Evolutionary conservation across 805 yeast genomes (phyloP).

Genomic region (Kluyveromyces siamensis): DNA sequence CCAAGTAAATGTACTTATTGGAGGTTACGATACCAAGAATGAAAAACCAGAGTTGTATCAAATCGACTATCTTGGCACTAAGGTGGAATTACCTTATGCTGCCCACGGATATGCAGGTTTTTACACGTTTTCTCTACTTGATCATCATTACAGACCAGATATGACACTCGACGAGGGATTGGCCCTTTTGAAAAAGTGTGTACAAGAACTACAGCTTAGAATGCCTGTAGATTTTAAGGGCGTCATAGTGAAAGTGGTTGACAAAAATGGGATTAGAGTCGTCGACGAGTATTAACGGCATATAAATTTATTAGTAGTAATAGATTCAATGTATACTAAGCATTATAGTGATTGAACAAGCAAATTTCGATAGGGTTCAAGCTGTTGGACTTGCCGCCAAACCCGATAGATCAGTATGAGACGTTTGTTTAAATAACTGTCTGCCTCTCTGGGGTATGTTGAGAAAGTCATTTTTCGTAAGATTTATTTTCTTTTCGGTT

Average conservation of each 20-base stretch:
- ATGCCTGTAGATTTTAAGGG: conserved; percentile 85
- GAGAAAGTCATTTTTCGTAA: no score
- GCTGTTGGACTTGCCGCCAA: neutral
- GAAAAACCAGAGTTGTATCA: conserved; percentile 64
- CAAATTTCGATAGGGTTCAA: neutral
- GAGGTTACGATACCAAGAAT: conserved; percentile 61
- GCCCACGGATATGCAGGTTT: conserved; percentile 99
- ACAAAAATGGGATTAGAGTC: conserved; percentile 47
- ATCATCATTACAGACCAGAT: conserved; percentile 77
- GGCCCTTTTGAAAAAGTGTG: conserved; percentile 59
- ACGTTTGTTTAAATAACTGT: no score
- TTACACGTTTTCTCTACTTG: conserved; percentile 81
- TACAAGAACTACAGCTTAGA: conserved; percentile 71
- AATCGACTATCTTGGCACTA: conserved; percentile 92
- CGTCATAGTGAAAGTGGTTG: conserved; percentile 56
- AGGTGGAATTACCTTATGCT: conserved; percentile 85
- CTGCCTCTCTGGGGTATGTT: no score
- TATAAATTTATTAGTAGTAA: neutral
- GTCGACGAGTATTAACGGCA: conserved; percentile 23
- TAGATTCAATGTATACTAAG: neutral
- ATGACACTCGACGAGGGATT: conserved; percentile 74
- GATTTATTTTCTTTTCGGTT: no score
- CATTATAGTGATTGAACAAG: neutral
- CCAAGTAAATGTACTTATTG: conserved; percentile 87
- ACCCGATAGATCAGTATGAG: no score